These are phyloP conservation scores for Medicago lupulina DNA, from an alignment of 306 rosid species.

Conservation along the genomic window DNA sequence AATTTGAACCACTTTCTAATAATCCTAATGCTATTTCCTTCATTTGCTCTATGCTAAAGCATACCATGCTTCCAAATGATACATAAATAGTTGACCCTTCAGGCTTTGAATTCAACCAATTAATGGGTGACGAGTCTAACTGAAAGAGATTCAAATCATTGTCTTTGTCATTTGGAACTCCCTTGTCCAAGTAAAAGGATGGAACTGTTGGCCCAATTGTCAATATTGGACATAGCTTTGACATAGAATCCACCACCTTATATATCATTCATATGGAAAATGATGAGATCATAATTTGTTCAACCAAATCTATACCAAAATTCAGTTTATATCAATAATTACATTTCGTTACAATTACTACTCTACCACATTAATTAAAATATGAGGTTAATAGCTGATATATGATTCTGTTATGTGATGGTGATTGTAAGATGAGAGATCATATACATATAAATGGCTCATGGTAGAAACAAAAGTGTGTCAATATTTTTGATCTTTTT, in stretches of 20 bases:
- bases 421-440: too few relatives aligned
- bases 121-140: slow-evolving; percentile 34
- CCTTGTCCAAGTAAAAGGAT: slow-evolving; percentile 54
- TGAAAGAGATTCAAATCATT: slow-evolving; percentile 53
- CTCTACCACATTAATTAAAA: not conserved
- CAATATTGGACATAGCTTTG: slow-evolving; percentile 53
- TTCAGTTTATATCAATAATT: slow-evolving; percentile 1
- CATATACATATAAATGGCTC: too few relatives aligned
- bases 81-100: slow-evolving; percentile 53
- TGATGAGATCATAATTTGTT: not conserved
- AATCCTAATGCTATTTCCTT: slow-evolving; percentile 55
- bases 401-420: too few relatives aligned
- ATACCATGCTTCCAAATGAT: slow-evolving; percentile 66
- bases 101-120: slow-evolving; percentile 61
- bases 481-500: too few relatives aligned
- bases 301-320: not conserved
- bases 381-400: too few relatives aligned
- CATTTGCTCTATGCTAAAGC: slow-evolving; percentile 53
- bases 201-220: slow-evolving; percentile 75
- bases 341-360: not conserved
- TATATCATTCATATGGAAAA: slow-evolving; percentile 13
- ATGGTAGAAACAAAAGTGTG: too few relatives aligned
- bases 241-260: slow-evolving; percentile 63
- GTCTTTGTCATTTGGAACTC: slow-evolving; percentile 48
- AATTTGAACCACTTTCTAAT: slow-evolving; percentile 43